Base-by-base conservation (phyloP, 2,329 filamentous ascomycete species). In the Colletotrichum endophyticum region DNA sequence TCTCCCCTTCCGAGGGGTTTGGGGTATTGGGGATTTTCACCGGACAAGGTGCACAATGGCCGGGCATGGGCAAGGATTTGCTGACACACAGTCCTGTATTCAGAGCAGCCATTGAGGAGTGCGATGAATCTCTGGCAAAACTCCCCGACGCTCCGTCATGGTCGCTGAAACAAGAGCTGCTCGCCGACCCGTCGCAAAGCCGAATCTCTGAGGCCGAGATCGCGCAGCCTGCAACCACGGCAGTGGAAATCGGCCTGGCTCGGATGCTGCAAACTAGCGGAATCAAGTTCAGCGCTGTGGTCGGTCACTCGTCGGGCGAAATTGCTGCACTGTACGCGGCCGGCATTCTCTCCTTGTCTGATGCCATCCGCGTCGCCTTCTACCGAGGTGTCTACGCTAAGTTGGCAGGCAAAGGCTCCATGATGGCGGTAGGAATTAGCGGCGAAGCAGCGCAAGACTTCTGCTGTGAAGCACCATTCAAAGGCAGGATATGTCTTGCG, bases 401-500 rank as follows among this genome's bases (percentile, higher is more conserved):
- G 72, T 76, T 32, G 8, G 80, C 80, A 7, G 74, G 84, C 30
- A 82, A 8, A 5, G 90, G 90, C 0, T 82, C 86, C 15, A 92
- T 92, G 91, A 85, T 91, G 81, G 91, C 91, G 1, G 89, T 91
- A 3, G 91, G 88, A 3, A 84, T 85, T 2, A 85, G 83, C 32
- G 84, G 85, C 25, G 84, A 85, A 72, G 85, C 86, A 49, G 84
- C 86, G 11, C 84, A 84, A 74, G 81, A 67, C 79, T 6, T 78
- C 3, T 73, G 70, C 22, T n/a, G 77, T 56, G 49, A 78, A 5
- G 76, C 76, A 5, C 69, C 81, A 12, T 79, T 72, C 2, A 53
- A 63, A 3, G 74, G 75, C 6, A 27, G 64, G 2, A 44, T 66
- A 7, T n/a, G 71, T 61, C 79, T 84, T 5, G 83, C 83, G 1